These are phyloP conservation scores for Wickerhamiella alocasiicola DNA, from an alignment of 805 yeast genomes.

Conservation along the genomic window DNA sequence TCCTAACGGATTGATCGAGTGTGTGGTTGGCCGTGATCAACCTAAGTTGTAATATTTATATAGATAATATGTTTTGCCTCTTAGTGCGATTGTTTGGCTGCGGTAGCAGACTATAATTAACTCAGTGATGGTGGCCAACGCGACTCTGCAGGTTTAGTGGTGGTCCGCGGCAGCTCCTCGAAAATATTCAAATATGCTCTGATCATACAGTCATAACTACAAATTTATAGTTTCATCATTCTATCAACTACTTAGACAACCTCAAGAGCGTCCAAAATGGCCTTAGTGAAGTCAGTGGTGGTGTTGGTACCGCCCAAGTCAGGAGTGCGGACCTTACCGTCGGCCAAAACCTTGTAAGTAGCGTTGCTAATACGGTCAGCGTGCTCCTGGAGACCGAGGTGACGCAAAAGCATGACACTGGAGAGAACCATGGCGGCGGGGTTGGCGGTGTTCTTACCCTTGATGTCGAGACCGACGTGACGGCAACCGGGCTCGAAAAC, in stretches of 20 bases:
- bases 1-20: conserved; percentile 85
- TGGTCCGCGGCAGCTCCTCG: no score
- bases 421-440: conserved; percentile 97
- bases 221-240: no score
- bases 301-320: conserved; percentile 87
- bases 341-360: conserved; percentile 78
- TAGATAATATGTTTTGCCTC: no score
- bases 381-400: conserved; percentile 71
- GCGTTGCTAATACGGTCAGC: conserved; percentile 85
- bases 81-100: no score
- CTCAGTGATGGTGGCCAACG: no score
- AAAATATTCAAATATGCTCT: no score
- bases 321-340: conserved; percentile 70
- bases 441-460: conserved; percentile 90
- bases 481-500: conserved; percentile 99
- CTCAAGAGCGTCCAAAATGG: conserved; percentile 63
- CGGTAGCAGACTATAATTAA: no score
- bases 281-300: conserved; percentile 90
- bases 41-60: conserved; percentile 33
- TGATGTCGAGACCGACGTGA: conserved; percentile 94
- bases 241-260: conserved; percentile 14
- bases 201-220: no score
- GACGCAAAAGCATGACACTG: conserved; percentile 84
- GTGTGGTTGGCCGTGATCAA: conserved; percentile 57
- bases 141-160: no score